Evolutionary conservation across 192 early-diverging fungal species (phyloP).

Genomic region (Mortierella hygrophila): DNA sequence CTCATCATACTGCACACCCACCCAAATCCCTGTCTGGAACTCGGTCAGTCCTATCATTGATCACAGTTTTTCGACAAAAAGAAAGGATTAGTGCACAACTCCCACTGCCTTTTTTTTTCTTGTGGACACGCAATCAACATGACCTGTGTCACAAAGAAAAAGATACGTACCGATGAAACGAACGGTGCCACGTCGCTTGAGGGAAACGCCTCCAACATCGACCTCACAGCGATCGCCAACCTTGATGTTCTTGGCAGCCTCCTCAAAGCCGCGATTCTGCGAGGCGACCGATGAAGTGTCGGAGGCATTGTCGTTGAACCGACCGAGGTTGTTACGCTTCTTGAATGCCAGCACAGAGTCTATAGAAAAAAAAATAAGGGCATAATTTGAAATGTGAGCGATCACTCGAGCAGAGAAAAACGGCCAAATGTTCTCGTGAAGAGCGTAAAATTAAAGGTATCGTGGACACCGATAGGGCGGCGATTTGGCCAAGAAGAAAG

Average conservation of each 20-base stretch:
- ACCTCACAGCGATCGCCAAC: constrained; percentile 91
- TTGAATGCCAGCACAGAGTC: constrained; percentile 93
- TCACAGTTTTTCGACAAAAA: neutral
- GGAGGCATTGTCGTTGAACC: constrained; percentile 77
- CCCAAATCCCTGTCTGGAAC: constrained; percentile 93
- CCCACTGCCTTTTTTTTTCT: neutral
- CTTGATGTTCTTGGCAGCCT: constrained; percentile 74
- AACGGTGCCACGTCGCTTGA: constrained; percentile 73
- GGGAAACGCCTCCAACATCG: constrained; percentile 62
- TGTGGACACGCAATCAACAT: neutral
- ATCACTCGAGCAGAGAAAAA: neutral
- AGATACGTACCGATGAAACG: constrained; percentile 75
- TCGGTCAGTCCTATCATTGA: constrained; percentile 62
- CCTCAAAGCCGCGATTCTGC: constrained; percentile 65
- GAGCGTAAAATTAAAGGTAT: neutral
- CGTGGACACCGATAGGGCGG: neutral
- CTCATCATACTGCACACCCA: constrained; percentile 96
- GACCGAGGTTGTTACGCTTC: constrained; percentile 88
- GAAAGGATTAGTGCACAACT: neutral
- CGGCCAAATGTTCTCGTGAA: neutral
- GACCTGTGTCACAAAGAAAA: neutral
- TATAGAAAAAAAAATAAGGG: constrained; percentile 10
- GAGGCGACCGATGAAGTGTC: constrained; percentile 50
- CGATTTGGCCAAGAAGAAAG: neutral
- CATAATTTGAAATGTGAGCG: too few species aligned